Evolutionary conservation across 2,329 filamentous ascomycete genomes (phyloP).

Genomic region (Onygenales sp.): DNA sequence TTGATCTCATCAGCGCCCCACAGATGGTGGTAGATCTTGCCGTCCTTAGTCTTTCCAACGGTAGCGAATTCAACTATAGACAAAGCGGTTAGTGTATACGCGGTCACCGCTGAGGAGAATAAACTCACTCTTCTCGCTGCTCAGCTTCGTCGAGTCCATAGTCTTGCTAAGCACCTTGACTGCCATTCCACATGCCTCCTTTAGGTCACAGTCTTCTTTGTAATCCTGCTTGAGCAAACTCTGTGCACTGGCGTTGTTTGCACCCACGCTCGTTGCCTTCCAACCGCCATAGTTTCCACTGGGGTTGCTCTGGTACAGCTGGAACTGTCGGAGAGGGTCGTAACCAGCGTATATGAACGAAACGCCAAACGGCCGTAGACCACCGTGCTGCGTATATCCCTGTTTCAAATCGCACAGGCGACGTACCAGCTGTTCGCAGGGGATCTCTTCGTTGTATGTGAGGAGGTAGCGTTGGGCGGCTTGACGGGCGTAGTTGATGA

Average conservation of each 20-base stretch:
- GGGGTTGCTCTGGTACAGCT: constrained; percentile 98
- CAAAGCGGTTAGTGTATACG: constrained; percentile 1
- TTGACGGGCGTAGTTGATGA: constrained; percentile 99
- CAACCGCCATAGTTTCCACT: constrained; percentile 98
- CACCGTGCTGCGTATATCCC: constrained; percentile 97
- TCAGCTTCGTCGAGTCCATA: constrained; percentile 98
- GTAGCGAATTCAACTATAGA: constrained; percentile 88
- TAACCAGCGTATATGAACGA: constrained; percentile 99
- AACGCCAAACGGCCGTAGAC: constrained; percentile 93
- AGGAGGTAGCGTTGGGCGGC: constrained; percentile 94
- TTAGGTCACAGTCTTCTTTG: constrained; percentile 92
- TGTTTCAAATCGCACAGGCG: constrained; percentile 97
- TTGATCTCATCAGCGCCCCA: constrained; percentile 98
- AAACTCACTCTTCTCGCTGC: constrained; percentile 91
- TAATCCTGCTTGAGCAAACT: constrained; percentile 98
- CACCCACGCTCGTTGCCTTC: constrained; percentile 96
- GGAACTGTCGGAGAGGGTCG: constrained; percentile 92
- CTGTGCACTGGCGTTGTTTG: constrained; percentile 96
- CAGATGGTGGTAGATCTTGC: constrained; percentile 95
- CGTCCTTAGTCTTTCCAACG: constrained; percentile 86
- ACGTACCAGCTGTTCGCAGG: constrained; percentile 96
- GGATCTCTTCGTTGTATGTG: constrained; percentile 99
- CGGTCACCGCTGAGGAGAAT: background rate
- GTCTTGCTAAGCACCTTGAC: constrained; percentile 99
- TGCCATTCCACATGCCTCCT: constrained; percentile 93